Percentiles rank a stretch among this genome's conserved stretches.
phyloP scores from a whole-genome alignment of 2,329 filamentous ascomycete genomes.

The Epichloe hybrida region DNA sequence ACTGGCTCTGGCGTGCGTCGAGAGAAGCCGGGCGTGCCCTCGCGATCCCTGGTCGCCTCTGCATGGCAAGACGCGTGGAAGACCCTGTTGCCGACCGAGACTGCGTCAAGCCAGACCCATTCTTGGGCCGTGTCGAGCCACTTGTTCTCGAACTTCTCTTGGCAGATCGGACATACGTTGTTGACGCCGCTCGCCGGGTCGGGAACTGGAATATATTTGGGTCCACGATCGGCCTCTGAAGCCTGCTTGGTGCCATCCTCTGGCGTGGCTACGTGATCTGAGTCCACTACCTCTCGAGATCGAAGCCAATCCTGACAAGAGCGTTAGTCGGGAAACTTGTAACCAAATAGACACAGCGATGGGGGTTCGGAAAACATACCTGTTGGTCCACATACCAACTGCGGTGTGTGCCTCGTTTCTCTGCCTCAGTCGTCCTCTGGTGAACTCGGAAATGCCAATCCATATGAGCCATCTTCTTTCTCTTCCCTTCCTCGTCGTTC shows the following conservation, averaged over 20 bases:
- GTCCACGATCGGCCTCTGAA: constrained; percentile 25
- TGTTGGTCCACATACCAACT: constrained; percentile 91
- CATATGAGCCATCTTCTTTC: constrained; percentile 81
- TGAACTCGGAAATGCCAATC: constrained; percentile 98
- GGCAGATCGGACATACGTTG: constrained; percentile 80
- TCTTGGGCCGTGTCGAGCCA: constrained; percentile 96
- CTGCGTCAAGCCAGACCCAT: constrained; percentile 90
- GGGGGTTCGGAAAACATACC: constrained; percentile 33
- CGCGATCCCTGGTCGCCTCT: constrained; percentile 60
- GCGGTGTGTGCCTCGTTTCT: constrained; percentile 75
- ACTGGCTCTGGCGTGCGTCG: constrained; percentile 49
- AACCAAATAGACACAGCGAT: too few relatives aligned
- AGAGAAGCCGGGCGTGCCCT: constrained; percentile 26
- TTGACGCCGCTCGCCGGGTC: constrained; percentile 63
- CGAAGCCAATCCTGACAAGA: constrained; percentile 68
- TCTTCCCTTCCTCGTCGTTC: constrained; percentile 61
- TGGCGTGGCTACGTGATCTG: constrained; percentile 29
- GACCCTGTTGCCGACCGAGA: constrained; percentile 62
- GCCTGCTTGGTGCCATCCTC: constrained; percentile 21
- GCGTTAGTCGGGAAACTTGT: too few relatives aligned
- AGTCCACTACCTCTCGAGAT: constrained; percentile 66
- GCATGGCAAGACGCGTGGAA: constrained; percentile 85
- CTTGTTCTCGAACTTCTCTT: constrained; percentile 84
- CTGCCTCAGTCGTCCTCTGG: constrained; percentile 72
- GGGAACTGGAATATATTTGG: constrained; percentile 71